Base-by-base conservation (phyloP, 768 basidiomycete species). In the Rickenella mellea region DNA sequence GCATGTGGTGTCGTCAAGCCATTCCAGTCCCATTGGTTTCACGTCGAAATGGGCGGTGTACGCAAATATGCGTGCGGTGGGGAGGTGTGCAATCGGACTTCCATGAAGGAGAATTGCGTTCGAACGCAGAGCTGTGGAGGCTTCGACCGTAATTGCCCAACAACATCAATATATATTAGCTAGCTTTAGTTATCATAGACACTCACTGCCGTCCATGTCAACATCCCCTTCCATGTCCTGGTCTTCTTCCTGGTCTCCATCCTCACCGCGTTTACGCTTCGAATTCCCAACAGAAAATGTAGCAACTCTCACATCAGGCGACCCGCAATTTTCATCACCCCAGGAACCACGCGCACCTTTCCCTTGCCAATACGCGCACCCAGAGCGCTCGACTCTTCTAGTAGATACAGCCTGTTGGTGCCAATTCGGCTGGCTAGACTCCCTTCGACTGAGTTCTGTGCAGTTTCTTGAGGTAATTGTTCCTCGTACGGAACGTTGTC, bases 1-100 rank as follows among this genome's bases (percentile, higher is more conserved):
- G 51, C 85, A 89, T 20, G 83, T 87, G 19, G 66, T 80, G 61
- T 91, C 88, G 57, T 88, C 78, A 15, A 91, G 71, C 88, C 88
- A 91, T 63, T 91, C 88, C 6, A 91, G 64, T 6, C 73, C 87
- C 48, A 86, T 70, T 0, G 87, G 87, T 15, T 73, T 67, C 1
- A 78, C 69, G 36, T 83, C 80, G 52, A 84, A 87, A 50, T 89
- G 81, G 1, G 78, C 82, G 25, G 80, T 79, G 51, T 90, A 91
- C 0, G 81, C 86, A 54, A 90, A 90, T 41, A 91, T 69, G 28
- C 82, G 73, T 2, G 75, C 67, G 3, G 88, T 91, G 19, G 84
- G 76, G 7, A 91, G 71, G 51, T 80, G 73, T 4, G 79, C 68
- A 44, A 91, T 84, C 1, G 88, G 83, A 6, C 73, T 54, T 19